These are phyloP conservation scores for Chalciporus sphaerocephalus DNA, from an alignment of 768 basidiomycete species.

Conservation along the genomic window DNA sequence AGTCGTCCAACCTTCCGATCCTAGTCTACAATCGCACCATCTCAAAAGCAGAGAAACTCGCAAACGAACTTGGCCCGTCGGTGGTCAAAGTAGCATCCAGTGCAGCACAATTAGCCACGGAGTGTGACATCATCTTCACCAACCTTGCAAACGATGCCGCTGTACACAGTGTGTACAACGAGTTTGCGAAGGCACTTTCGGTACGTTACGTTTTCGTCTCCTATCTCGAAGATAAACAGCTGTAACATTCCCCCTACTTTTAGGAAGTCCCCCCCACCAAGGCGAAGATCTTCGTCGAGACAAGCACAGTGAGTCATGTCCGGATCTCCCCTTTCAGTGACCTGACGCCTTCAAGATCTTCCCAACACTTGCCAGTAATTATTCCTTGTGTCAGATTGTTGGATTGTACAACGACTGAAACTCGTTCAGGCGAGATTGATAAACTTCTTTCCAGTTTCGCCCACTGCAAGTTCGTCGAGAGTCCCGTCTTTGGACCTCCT, in stretches of 20 bases:
- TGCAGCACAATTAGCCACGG: conserved; percentile 53
- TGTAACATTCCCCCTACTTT: conserved; percentile 6
- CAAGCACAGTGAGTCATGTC: conserved; percentile 61
- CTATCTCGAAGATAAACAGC: not conserved
- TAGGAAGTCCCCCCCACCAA: conserved; percentile 41
- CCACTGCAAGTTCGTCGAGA: conserved; percentile 62
- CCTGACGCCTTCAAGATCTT: conserved; percentile 43
- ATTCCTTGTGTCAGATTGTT: not conserved
- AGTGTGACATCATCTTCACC: conserved; percentile 75
- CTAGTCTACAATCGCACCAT: conserved; percentile 73
- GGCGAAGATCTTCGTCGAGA: conserved; percentile 80
- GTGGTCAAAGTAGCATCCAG: conserved; percentile 53
- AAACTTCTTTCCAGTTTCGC: conserved; percentile 53
- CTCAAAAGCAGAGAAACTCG: conserved; percentile 55
- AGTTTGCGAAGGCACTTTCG: conserved; percentile 56
- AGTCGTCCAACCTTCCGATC: conserved; percentile 46
- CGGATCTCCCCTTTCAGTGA: not conserved
- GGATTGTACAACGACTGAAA: not conserved
- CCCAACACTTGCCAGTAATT: conserved; percentile 46
- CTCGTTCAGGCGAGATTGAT: conserved; percentile 61
- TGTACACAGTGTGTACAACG: conserved; percentile 57
- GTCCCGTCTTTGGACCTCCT: conserved; percentile 77
- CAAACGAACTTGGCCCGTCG: conserved; percentile 50
- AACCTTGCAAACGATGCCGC: conserved; percentile 69
- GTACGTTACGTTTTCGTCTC: conserved; percentile 34